Evolutionary conservation across 257 asterid species (phyloP), one percentile per base, ranked within the genome.

Genomic region (Coffea canephora): DNA sequence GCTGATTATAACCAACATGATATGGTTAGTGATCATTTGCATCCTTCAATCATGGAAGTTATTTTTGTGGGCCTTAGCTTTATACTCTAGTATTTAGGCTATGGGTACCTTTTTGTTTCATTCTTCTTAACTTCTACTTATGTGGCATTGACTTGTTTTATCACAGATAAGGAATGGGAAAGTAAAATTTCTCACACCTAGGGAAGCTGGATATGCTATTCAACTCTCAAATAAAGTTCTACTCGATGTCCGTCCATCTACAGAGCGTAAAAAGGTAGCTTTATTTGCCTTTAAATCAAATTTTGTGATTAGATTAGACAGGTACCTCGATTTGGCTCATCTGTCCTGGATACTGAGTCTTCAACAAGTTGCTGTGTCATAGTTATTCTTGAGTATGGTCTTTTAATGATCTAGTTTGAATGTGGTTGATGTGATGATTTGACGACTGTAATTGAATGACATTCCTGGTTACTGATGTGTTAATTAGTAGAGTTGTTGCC

Each of bases 161-260:
- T 78, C 76, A 55, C 77, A 93, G 99, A 88, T 93, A 69, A 89
- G 97, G 86, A 96, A 93, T 46, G 97, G 93, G 76, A 95, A 92
- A 83, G 99, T 95, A 79, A 93, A 95, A 84, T 84, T 90, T 83
- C 90, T 93, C 52, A 86, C 97, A 71, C 98, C 99, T 71, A 89
- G 89, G 86, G 98, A 95, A 92, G 97, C 98, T 90, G 99, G 99
- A 69, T 95, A 93, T 86, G 99, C 97, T 68, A 87, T 95, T 84
- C 94, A 91, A 85, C 96, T 95, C 78, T 91, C 97, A 10, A 85
- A 86, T 80, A 95, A 91, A 87, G 81, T 90, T 78, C 86, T 95
- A 79, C 97, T 95, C 25, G 99, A 95, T 82, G 98, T 95, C 65
- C 98, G 99, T 54, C 99, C 99, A 83, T 87, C 94, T 31, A 81